Percentiles rank a stretch among this genome's conserved stretches.
Conservation (phyloP, 2,329 filamentous ascomycete genomes). For the Fusarium sp. region DNA sequence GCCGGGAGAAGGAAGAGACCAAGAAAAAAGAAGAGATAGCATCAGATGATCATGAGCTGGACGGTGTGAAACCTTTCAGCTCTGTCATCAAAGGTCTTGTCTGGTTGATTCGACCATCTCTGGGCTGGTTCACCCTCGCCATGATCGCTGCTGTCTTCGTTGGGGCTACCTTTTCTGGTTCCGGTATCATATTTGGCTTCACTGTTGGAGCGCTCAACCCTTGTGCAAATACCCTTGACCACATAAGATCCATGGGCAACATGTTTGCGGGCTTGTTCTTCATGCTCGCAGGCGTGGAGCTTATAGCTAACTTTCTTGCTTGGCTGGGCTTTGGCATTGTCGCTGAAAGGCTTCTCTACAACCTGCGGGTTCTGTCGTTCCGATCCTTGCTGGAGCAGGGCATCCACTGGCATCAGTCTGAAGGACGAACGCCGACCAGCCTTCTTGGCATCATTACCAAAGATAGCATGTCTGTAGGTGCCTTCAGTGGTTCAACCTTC, state of each 20-base stretch:
- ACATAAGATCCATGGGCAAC: slow-evolving; percentile 50
- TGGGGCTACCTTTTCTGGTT: slow-evolving; percentile 61
- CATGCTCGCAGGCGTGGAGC: slow-evolving; percentile 58
- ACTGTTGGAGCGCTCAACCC: slow-evolving; percentile 57
- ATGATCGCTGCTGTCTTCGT: slow-evolving; percentile 59
- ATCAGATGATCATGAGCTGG: slow-evolving; percentile 48
- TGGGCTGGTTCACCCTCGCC: slow-evolving; percentile 52
- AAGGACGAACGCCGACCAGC: background rate
- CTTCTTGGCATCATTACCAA: background rate
- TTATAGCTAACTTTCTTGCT: slow-evolving; percentile 65
- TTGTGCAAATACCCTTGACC: slow-evolving; percentile 51
- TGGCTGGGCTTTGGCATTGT: slow-evolving; percentile 57
- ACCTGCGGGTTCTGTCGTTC: background rate
- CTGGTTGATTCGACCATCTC: slow-evolving; percentile 51
- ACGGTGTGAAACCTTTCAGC: slow-evolving; percentile 51
- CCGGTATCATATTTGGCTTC: slow-evolving; percentile 61
- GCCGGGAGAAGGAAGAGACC: background rate
- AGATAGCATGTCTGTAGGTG: background rate
- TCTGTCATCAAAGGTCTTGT: slow-evolving; percentile 50
- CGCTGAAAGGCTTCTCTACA: slow-evolving; percentile 61
- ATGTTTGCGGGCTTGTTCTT: slow-evolving; percentile 67
- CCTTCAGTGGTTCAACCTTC: background rate
- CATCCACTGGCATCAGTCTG: background rate
- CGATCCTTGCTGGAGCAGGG: background rate
- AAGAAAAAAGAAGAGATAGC: slow-evolving; percentile 34